Evolutionary conservation across 768 basidiomycete genomes (phyloP), one percentile per base, ranked within the genome.

Genomic region (Tulasnella sp.): DNA sequence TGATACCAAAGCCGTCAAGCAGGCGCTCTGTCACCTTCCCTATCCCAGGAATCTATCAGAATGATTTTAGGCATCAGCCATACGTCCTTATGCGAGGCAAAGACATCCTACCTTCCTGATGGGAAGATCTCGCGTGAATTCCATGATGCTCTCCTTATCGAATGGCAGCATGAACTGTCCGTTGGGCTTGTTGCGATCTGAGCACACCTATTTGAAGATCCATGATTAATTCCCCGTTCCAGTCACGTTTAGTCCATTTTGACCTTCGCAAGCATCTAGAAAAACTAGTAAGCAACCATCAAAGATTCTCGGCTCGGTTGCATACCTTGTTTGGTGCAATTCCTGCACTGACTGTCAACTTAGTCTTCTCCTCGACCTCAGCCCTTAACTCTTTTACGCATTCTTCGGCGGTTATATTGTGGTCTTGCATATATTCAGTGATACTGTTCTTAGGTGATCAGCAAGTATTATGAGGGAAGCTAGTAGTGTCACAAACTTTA

Each of bases 121-220:
- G 0, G 91, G 78, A 15, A 97, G 78, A 50, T 84, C 80, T 21
- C 73, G 75, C 85, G 91, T 91, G 69, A 96, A 97, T 0, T 72
- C 71, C 50, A 78, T 77, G 65, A 97, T 85, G 7, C 77, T 73
- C 27, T 80, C 67, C 1, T 77, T 70, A 26, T 85, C 78, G 65
- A 86, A 89, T 2, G 80, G 72, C 23, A 96, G 78, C 64, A 79
- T 78, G 64, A 81, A 97, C 70, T 96, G 93, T 11, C 92, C 93
- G 67, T 95, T 89, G 2, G 93, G 94, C 72, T 97, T 97, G 70
- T 97, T 95, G 84, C 88, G 63, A 41, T 97, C 93, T 27, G 93
- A 95, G 69, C 89, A 93, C 32, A 95, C 94, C 88, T 93, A 53
- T 29, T 4, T 43, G 5, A 13, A 38, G 21, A 2, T 41, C 24